Evolutionary conservation across 75 land plant genomes (phyloP).

Genomic region (Picea sitchensis): DNA sequence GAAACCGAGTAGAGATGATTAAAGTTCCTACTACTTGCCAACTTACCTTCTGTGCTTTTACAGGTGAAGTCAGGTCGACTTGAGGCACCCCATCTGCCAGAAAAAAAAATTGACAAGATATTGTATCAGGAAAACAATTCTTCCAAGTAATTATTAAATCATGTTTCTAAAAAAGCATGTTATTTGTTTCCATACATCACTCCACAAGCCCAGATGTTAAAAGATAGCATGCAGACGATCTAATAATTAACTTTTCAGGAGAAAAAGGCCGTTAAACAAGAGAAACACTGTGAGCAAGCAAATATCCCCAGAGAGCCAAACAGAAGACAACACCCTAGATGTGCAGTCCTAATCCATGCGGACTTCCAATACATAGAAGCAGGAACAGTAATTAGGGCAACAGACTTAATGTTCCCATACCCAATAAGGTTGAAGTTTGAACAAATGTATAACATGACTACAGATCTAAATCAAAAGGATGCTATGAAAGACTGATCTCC

Average conservation of each 20-base stretch:
- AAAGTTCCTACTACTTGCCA: not conserved
- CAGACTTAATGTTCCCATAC: not conserved
- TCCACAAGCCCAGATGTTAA: not conserved
- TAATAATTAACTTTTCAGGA: not conserved
- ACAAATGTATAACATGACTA: too few relatives aligned
- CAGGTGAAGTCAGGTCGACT: conserved; percentile 98
- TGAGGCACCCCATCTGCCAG: conserved; percentile 95
- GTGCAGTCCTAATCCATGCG: not conserved
- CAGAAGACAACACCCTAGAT: not conserved
- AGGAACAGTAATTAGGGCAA: not conserved
- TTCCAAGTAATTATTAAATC: not conserved
- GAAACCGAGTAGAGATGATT: too few relatives aligned
- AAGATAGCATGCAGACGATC: not conserved
- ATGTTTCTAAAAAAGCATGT: not conserved
- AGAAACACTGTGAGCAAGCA: not conserved
- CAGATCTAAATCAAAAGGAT: too few relatives aligned
- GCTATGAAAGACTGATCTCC: too few relatives aligned
- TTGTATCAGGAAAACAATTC: not conserved
- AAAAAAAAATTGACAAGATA: not conserved
- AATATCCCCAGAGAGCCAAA: not conserved
- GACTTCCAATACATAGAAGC: not conserved
- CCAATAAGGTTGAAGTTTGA: too few relatives aligned
- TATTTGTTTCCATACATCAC: not conserved
- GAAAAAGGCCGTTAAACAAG: not conserved
- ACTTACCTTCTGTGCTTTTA: conserved; percentile 94